Conservation (phyloP, 345 rosid species). For the Hibiscus syriacus region DNA sequence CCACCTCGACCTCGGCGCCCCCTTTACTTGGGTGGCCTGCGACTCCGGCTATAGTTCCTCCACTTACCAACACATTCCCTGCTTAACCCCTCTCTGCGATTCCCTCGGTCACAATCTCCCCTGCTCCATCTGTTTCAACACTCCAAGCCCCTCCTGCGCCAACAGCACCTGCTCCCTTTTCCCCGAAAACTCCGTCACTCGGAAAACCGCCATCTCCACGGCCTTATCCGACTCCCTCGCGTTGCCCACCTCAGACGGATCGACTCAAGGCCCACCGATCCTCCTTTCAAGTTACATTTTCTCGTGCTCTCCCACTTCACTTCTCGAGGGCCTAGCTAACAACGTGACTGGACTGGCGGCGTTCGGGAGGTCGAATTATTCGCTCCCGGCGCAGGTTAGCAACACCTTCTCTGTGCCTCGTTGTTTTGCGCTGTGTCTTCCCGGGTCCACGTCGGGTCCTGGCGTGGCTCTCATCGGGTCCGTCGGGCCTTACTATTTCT, state of each 20-base stretch:
- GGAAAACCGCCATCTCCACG: conserved; percentile 37
- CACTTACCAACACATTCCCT: conserved; percentile 39
- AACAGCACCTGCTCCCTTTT: conserved; percentile 46
- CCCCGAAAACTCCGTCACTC: conserved; percentile 46
- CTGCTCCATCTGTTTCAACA: conserved; percentile 38
- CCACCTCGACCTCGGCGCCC: conserved; percentile 22
- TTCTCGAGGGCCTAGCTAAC: conserved; percentile 41
- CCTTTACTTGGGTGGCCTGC: conserved; percentile 57
- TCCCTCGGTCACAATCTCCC: conserved; percentile 31
- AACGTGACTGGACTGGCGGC: conserved; percentile 56
- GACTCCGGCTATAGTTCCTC: conserved; percentile 47
- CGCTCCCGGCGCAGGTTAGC: conserved; percentile 27
- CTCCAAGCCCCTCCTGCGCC: conserved; percentile 58
- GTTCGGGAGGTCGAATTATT: conserved; percentile 38
- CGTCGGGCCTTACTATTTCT: conserved; percentile 24
- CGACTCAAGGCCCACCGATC: neutral
- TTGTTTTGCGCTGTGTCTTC: conserved; percentile 43
- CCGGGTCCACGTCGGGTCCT: conserved; percentile 20
- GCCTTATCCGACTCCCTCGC: conserved; percentile 28
- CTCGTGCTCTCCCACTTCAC: conserved; percentile 31
- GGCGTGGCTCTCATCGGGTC: conserved; percentile 43
- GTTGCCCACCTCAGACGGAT: conserved; percentile 20
- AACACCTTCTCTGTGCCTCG: conserved; percentile 20
- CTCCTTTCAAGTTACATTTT: conserved; percentile 30
- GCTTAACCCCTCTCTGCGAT: conserved; percentile 49